A percentile compares a stretch with the other conserved stretches of the same genome.
These are phyloP conservation scores for Globisporangium cederbergense DNA, from an alignment of 352 stramenopile species.

Conservation along the genomic window DNA sequence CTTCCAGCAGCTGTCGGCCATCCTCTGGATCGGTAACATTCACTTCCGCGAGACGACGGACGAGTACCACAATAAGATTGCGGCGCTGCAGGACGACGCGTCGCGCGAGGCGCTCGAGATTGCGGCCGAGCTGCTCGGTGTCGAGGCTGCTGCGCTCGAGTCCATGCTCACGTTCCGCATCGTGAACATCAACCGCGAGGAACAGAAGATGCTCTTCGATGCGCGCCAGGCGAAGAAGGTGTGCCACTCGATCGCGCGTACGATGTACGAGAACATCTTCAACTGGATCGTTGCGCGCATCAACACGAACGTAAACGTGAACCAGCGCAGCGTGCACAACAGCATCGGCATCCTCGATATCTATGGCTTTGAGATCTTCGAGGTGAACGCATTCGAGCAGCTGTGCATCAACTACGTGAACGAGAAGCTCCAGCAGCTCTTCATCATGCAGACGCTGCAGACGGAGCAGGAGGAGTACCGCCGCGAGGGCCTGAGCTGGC, in stretches of 20 bases:
- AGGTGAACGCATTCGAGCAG: conserved; percentile 89
- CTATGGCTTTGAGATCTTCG: conserved; percentile 90
- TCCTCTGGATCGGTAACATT: conserved; percentile 86
- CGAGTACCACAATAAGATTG: conserved; percentile 70
- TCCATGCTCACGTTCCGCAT: conserved; percentile 74
- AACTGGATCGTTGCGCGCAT: conserved; percentile 85
- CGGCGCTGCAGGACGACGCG: conserved; percentile 55
- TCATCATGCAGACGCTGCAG: conserved; percentile 82
- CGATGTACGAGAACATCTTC: conserved; percentile 89
- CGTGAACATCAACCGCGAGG: conserved; percentile 75
- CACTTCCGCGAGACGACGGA: conserved; percentile 71
- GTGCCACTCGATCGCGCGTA: conserved; percentile 81
- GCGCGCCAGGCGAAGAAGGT: conserved; percentile 78
- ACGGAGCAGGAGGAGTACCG: conserved; percentile 79
- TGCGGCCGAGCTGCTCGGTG: conserved; percentile 57
- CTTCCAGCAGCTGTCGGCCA: conserved; percentile 74
- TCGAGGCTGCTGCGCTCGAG: conserved; percentile 61
- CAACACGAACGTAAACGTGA: conserved; percentile 81
- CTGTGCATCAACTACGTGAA: conserved; percentile 91
- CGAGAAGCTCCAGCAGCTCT: conserved; percentile 86
- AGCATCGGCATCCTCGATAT: conserved; percentile 89
- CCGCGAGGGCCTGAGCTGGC: conserved; percentile 69
- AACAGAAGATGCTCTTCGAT: conserved; percentile 77
- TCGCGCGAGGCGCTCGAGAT: conserved; percentile 51
- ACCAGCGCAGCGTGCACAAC: conserved; percentile 56